These are phyloP conservation scores for Cyamopsis tetragonoloba DNA, from an alignment of 306 rosid species.

Conservation along the genomic window DNA sequence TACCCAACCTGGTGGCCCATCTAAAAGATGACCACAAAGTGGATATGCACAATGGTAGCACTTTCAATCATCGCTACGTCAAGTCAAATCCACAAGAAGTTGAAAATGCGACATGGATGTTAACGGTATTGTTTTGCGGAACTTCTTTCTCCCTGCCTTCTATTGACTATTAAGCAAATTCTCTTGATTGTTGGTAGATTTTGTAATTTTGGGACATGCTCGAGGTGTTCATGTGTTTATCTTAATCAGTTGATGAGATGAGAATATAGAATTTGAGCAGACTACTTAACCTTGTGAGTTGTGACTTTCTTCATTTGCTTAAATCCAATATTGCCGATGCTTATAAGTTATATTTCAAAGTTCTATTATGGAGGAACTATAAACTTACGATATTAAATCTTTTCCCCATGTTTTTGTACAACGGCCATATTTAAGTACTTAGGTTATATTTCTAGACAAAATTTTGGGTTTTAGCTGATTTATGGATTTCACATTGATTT, in stretches of 20 bases:
- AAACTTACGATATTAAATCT: not conserved
- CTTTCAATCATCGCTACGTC: slow-evolving; percentile 94
- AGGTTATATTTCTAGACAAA: not conserved
- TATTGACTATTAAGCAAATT: not conserved
- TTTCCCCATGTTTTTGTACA: not conserved
- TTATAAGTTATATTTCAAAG: not conserved
- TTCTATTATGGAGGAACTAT: not conserved
- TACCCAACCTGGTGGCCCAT: slow-evolving; percentile 76
- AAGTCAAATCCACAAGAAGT: slow-evolving; percentile 95
- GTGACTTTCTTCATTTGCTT: not conserved
- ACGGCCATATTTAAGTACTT: not conserved
- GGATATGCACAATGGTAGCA: slow-evolving; percentile 94
- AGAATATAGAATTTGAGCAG: slow-evolving; percentile 3
- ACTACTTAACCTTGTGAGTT: too few species aligned
- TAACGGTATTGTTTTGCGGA: slow-evolving; percentile 60
- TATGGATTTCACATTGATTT: slow-evolving; percentile 11
- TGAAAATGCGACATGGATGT: slow-evolving; percentile 98
- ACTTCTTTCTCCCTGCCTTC: not conserved
- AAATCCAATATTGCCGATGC: not conserved
- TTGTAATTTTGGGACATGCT: not conserved
- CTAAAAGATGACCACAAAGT: slow-evolving; percentile 90
- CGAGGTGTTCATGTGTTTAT: not conserved
- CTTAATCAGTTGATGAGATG: slow-evolving; percentile 4
- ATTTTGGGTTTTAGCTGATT: slow-evolving; percentile 19
- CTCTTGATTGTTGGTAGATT: not conserved